Evolutionary conservation across 2,329 filamentous ascomycete species (phyloP).

Genomic region (Calonectria naviculata): DNA sequence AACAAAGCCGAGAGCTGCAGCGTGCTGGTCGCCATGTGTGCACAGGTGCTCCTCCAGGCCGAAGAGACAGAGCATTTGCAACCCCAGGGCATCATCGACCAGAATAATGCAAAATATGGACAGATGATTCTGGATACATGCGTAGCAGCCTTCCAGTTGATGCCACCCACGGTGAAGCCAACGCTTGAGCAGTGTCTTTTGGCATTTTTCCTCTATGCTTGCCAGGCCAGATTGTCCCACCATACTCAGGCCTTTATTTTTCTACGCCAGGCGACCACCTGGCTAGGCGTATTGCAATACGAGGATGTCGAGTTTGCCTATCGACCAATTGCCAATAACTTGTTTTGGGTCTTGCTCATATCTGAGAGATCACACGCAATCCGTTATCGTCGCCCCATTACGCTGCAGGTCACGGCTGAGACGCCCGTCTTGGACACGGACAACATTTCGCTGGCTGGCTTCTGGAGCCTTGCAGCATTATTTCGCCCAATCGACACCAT

Average conservation of each 20-base stretch:
- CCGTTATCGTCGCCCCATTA: conserved; percentile 55
- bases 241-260: conserved; percentile 57
- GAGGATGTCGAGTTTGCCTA: conserved; percentile 39
- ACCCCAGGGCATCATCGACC: conserved; percentile 46
- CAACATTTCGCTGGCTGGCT: conserved; percentile 48
- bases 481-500: conserved; percentile 55
- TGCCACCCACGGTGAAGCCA: conserved; percentile 47
- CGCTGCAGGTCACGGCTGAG: conserved; percentile 53
- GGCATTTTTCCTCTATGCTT: conserved; percentile 58
- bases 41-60: no score
- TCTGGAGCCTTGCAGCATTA: conserved; percentile 53
- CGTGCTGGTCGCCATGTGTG: conserved; percentile 52
- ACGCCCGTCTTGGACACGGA: conserved; percentile 46
- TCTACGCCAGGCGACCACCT: conserved; percentile 55
- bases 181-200: conserved; percentile 53
- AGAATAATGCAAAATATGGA: conserved; percentile 52
- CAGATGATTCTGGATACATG: conserved; percentile 51
- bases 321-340: conserved; percentile 44
- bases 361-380: conserved; percentile 58
- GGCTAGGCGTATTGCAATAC: conserved; percentile 49
- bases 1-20: conserved; percentile 48
- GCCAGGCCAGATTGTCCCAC: conserved; percentile 53
- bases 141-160: conserved; percentile 46
- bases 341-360: conserved; percentile 58
- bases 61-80: no score